A percentile compares a stretch with the other conserved stretches of the same genome.
These are phyloP conservation scores for Tubosaeta brunneosetosa DNA, from an alignment of 768 basidiomycete genomes.

Conservation along the genomic window DNA sequence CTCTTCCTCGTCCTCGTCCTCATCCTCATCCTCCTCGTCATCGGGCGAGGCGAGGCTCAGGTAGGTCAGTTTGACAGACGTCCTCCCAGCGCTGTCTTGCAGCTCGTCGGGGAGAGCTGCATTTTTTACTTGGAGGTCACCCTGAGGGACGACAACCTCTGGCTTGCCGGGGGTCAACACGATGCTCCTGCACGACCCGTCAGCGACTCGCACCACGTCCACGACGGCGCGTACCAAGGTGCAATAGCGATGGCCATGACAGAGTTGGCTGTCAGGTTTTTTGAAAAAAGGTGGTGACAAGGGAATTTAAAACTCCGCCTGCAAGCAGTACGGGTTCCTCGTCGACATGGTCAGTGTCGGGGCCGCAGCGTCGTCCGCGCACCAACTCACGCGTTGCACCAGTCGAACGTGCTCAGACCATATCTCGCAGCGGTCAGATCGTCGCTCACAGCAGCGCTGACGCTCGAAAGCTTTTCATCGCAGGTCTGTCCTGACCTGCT, in stretches of 20 bases:
- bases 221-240: constrained; percentile 49
- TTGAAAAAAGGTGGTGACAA: background rate
- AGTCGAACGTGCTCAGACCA: constrained; percentile 95
- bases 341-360: constrained; percentile 46
- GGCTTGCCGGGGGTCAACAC: constrained; percentile 54
- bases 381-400: constrained; percentile 9
- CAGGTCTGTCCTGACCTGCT: constrained; percentile 38
- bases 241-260: constrained; percentile 61
- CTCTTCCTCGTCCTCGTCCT: constrained; percentile 40
- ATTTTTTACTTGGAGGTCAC: constrained; percentile 78
- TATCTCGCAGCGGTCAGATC: constrained; percentile 95
- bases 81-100: constrained; percentile 53
- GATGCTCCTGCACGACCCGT: constrained; percentile 48
- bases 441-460: constrained; percentile 95
- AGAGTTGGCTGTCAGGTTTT: background rate
- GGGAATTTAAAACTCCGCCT: constrained; percentile 44
- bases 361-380: background rate
- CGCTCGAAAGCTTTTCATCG: constrained; percentile 96
- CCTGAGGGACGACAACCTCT: constrained; percentile 53
- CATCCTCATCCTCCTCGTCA: constrained; percentile 41
- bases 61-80: constrained; percentile 66
- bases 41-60: constrained; percentile 33
- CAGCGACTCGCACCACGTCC: constrained; percentile 3
- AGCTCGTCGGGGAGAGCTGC: constrained; percentile 74
- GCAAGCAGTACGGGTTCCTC: constrained; percentile 4